These are phyloP conservation scores for Coprinopsis sp. DNA, from an alignment of 768 basidiomycete species.

Conservation along the genomic window DNA sequence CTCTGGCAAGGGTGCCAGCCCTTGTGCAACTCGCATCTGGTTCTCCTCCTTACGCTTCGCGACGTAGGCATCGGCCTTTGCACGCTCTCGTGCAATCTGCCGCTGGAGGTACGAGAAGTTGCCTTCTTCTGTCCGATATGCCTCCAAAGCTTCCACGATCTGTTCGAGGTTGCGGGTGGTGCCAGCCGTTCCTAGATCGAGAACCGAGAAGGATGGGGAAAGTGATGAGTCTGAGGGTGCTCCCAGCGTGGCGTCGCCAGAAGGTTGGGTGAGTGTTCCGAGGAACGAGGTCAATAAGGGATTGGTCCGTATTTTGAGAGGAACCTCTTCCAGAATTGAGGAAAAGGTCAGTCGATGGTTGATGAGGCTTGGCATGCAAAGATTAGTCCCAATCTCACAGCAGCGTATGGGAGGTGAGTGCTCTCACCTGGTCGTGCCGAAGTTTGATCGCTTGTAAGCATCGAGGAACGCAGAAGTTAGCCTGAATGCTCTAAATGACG, in stretches of 20 bases:
- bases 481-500: conserved; percentile 85
- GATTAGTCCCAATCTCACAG: not conserved
- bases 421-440: conserved; percentile 77
- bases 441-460: conserved; percentile 78
- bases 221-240: conserved; percentile 33
- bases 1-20: conserved; percentile 80
- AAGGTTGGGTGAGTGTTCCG: conserved; percentile 47
- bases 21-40: conserved; percentile 69
- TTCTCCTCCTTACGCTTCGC: conserved; percentile 91
- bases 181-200: conserved; percentile 67
- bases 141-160: conserved; percentile 81
- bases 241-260: conserved; percentile 35
- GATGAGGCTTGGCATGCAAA: too few species aligned
- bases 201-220: conserved; percentile 57
- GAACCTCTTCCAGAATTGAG: conserved; percentile 80
- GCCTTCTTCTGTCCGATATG: conserved; percentile 85
- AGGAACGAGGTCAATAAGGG: conserved; percentile 78
- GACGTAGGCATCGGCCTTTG: conserved; percentile 72
- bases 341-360: conserved; percentile 81
- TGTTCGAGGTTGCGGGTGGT: conserved; percentile 77
- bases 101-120: conserved; percentile 85
- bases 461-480: conserved; percentile 76
- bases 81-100: conserved; percentile 83
- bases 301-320: conserved; percentile 80
- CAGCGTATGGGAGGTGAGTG: conserved; percentile 1